These are phyloP conservation scores for Clarireedia paspali DNA, from an alignment of 2,329 filamentous ascomycete species.

Conservation along the genomic window DNA sequence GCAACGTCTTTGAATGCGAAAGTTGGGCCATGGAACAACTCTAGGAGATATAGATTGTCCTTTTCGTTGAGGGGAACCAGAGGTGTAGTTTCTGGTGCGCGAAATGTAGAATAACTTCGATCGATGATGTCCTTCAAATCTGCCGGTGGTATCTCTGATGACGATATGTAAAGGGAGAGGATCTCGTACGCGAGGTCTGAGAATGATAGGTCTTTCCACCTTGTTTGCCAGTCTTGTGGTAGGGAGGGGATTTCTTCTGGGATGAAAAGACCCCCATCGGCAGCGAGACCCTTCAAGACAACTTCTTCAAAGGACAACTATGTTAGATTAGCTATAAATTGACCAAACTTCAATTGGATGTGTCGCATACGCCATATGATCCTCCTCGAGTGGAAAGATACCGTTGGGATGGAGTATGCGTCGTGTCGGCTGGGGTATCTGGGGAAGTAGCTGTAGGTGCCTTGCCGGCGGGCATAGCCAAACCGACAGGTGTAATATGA, in stretches of 20 bases:
- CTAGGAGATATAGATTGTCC: constrained; percentile 74
- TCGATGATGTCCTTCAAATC: constrained; percentile 80
- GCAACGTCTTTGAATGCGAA: constrained; percentile 96
- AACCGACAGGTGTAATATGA: constrained; percentile 15
- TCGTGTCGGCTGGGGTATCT: constrained; percentile 17
- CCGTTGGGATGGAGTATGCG: constrained; percentile 45
- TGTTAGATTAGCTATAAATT: constrained; percentile 11
- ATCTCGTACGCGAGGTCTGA: constrained; percentile 77
- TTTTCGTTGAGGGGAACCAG: constrained; percentile 65
- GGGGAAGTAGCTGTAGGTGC: constrained; percentile 9
- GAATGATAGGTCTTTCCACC: constrained; percentile 74
- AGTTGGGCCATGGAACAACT: constrained; percentile 93
- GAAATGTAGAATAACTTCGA: constrained; percentile 85
- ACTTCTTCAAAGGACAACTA: constrained; percentile 87
- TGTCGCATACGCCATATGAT: constrained; percentile 47
- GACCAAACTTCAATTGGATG: constrained; percentile 5
- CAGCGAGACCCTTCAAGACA: constrained; percentile 79
- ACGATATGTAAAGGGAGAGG: constrained; percentile 80
- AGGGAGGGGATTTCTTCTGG: constrained; percentile 70
- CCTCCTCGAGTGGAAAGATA: constrained; percentile 57
- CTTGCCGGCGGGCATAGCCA: constrained; percentile 18
- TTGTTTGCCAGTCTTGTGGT: constrained; percentile 53
- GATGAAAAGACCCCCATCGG: constrained; percentile 83
- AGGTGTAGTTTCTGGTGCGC: constrained; percentile 69
- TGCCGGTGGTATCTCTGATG: constrained; percentile 68